Evolutionary conservation across 768 basidiomycete species (phyloP), one percentile per base, ranked within the genome.

Genomic region (Neoboletus subvelutipes): DNA sequence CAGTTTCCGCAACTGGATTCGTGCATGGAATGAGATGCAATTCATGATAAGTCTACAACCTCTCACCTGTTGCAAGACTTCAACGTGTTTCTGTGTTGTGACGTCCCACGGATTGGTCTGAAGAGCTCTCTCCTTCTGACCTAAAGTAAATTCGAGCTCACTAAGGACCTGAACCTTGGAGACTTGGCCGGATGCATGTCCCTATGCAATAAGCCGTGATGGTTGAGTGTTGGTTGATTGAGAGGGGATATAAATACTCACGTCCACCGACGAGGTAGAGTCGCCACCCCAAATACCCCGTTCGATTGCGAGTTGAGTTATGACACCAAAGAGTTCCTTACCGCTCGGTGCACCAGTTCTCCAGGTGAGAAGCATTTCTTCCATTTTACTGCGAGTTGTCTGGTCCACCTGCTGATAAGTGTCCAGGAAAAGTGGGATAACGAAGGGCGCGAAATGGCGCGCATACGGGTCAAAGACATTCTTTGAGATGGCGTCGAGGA

Each of bases 281-380:
- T 79, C 78, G 34, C 81, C 80, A 29, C 85, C 87, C 88, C 91
- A 93, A 33, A 93, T 83, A 36, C 87, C 86, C 20, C 85, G 81
- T 72, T 98, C 97, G 59, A 98, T 90, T 17, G 86, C 83, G 42
- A 84, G 75, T 70, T 98, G 94, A 20, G 90, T 82, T 3, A 83
- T 82, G 29, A 83, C 74, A 42, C 94, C 90, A 68, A 98, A 99
- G 2, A 99, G 78, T 67, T 95, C 91, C 51, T 83, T 83, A 36
- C 90, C 84, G 34, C 79, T 81, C 3, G 91, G 88, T 15, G 89
- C 87, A 17, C 92, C 94, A 24, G 85, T 88, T 40, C 94, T 82
- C 97, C 97, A 99, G 7, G 97, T 96, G 29, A 91, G 74, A 15
- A 98, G 83, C 87, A 99, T 94, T 73, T 99, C 97, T 69, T 96